phyloP scores from a whole-genome alignment of 805 yeast genomes.

The Candida khao-thaluensis region DNA sequence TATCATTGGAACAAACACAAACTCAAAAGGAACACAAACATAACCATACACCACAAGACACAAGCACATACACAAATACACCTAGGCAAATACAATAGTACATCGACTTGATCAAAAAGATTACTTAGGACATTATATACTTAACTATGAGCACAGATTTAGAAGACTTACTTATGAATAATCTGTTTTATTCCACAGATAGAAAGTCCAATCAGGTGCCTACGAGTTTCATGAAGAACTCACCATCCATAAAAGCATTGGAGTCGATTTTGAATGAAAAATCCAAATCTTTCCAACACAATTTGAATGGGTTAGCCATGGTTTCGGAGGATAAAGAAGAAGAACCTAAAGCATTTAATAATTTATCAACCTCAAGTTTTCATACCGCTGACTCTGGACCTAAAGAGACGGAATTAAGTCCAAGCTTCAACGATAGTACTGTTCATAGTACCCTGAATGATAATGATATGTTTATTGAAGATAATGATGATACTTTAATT shows the following conservation, averaged over 20 bases:
- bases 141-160: slow-evolving; percentile 10
- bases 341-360: not conserved
- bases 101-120: too few species aligned
- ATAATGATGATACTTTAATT: slow-evolving; percentile 27
- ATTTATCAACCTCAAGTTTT: slow-evolving; percentile 10
- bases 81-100: too few species aligned
- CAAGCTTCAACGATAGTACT: slow-evolving; percentile 14
- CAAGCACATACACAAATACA: too few species aligned
- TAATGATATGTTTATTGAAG: slow-evolving; percentile 10
- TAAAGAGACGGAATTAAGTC: slow-evolving; percentile 3
- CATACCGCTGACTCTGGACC: slow-evolving; percentile 14
- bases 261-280: slow-evolving; percentile 32
- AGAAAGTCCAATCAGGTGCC: slow-evolving; percentile 21
- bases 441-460: slow-evolving; percentile 11
- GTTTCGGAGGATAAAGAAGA: slow-evolving; percentile 3
- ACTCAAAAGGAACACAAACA: too few species aligned
- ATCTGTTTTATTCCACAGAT: slow-evolving; percentile 30
- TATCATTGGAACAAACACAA: too few species aligned
- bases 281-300: slow-evolving; percentile 16
- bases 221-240: slow-evolving; percentile 34
- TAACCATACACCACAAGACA: too few species aligned
- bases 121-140: too few species aligned
- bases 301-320: slow-evolving; percentile 10
- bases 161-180: slow-evolving; percentile 34
- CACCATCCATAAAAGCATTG: slow-evolving; percentile 43